phyloP scores from a whole-genome alignment of 2,329 filamentous ascomycete genomes.

The Pestalotiopsis sp. region DNA sequence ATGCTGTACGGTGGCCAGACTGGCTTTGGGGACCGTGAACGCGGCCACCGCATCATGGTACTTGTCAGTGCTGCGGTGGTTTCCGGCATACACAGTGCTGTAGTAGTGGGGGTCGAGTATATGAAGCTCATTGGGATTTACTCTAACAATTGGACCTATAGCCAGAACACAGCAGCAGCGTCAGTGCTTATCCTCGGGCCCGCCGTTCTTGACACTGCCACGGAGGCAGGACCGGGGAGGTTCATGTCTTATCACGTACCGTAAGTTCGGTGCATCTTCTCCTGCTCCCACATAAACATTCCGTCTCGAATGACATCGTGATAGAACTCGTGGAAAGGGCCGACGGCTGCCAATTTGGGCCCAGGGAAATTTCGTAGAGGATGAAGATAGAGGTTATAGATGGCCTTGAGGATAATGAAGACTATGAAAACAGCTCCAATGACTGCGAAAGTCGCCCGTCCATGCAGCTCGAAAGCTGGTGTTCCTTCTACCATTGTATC shows the following conservation, averaged over 20 bases:
- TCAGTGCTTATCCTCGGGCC: neutral
- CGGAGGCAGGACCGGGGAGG: neutral
- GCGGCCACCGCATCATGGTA: neutral
- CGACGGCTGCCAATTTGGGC: slow-evolving; percentile 26
- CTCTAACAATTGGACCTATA: slow-evolving; percentile 33
- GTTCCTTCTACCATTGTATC: neutral
- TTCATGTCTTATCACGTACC: slow-evolving; percentile 17
- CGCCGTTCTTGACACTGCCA: neutral
- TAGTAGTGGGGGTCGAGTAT: slow-evolving; percentile 33
- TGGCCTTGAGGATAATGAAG: neutral
- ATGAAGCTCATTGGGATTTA: slow-evolving; percentile 35
- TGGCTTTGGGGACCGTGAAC: slow-evolving; percentile 6
- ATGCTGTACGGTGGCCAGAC: neutral
- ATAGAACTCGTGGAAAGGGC: slow-evolving; percentile 26
- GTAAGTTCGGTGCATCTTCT: slow-evolving; percentile 24
- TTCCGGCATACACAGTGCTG: slow-evolving; percentile 23
- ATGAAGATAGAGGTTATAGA: slow-evolving; percentile 7
- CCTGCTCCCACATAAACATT: slow-evolving; percentile 23
- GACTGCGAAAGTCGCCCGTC: neutral
- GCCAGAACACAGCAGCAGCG: too few species aligned
- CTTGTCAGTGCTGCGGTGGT: slow-evolving; percentile 19
- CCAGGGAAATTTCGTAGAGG: slow-evolving; percentile 20
- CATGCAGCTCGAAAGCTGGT: neutral
- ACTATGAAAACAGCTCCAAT: neutral
- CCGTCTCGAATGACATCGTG: slow-evolving; percentile 24